These are phyloP conservation scores for Tylopilus sp. DNA, from an alignment of 1,284 basidiomycete genomes.

Conservation along the genomic window DNA sequence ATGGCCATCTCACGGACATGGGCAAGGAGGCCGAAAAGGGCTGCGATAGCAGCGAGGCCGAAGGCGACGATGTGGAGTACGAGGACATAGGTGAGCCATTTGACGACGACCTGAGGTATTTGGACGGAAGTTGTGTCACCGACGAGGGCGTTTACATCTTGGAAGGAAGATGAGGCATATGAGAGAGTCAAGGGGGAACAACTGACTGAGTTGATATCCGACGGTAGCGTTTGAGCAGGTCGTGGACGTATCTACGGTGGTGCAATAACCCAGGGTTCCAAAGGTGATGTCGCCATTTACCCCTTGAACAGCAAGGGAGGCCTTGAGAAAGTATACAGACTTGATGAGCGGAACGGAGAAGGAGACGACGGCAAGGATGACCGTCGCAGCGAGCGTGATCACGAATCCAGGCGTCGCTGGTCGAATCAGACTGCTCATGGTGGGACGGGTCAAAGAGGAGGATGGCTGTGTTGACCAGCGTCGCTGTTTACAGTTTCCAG, in stretches of 20 bases:
- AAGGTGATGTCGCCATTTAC: conserved; percentile 68
- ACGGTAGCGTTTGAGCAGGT: conserved; percentile 76
- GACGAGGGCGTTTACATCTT: conserved; percentile 80
- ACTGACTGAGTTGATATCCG: conserved; percentile 81
- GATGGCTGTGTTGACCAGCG: conserved; percentile 22
- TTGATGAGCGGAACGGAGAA: conserved; percentile 87
- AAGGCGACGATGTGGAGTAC: conserved; percentile 87
- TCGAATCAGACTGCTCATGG: conserved; percentile 59
- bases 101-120: conserved; percentile 77
- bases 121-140: conserved; percentile 60
- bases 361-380: conserved; percentile 76
- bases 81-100: conserved; percentile 88
- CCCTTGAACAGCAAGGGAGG: conserved; percentile 51
- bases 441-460: neutral
- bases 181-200: neutral
- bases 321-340: conserved; percentile 82
- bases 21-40: conserved; percentile 78
- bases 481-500: conserved; percentile 7
- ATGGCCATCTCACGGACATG: conserved; percentile 84
- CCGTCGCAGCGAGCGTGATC: conserved; percentile 70
- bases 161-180: conserved; percentile 13
- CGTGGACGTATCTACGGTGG: conserved; percentile 52
- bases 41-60: conserved; percentile 63
- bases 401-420: conserved; percentile 86
- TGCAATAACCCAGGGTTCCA: conserved; percentile 84